Evolutionary conservation across 176 grass and related monocot genomes (phyloP), one percentile per base, ranked within the genome.

Genomic region (Phoenix roebelenii): DNA sequence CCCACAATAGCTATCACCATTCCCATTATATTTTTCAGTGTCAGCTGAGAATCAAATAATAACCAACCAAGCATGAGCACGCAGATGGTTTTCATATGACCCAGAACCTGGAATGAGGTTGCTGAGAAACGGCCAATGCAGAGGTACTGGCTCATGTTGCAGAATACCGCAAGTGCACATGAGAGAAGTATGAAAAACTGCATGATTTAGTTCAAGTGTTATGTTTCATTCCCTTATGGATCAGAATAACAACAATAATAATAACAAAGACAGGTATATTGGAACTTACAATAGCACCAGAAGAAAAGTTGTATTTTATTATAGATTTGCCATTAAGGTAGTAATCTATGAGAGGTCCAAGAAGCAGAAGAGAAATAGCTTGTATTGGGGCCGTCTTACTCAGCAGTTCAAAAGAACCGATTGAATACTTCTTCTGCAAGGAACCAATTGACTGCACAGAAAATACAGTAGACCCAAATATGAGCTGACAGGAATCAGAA

Each of bases 351-450:
- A 52, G 18, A 3, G 63, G 63, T 3, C 63, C 63, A 5, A 52
- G n/a, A 6, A 65, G 22, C 23, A 65, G 49, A 52, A 65, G 63
- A 52, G 63, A 65, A 50, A 65, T 25, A 17, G 63, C 63, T 23
- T 65, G 63, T 10, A 65, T 65, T 28, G 63, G 63, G 24, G 63
- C 63, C 17, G 63, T 65, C 51, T 65, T 65, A 18, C 49, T 65
- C 51, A 65, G 63, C 50, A 65, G 63, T 22, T 65, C 63, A 65
- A 65, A 65, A 28, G 63, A 65, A 65, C 63, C 63, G 14, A 65
- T 65, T 14, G 50, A 48, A 26, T 65, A 65, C 50, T 65, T 65
- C 25, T 65, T 65, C 48, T 65, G 63, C 50, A 65, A 5, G n/a
- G 63, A 65, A 14, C 63, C 63, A 25, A 65, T 65, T 5, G 63